Percentiles rank a stretch among this genome's conserved stretches.
phyloP scores from a whole-genome alignment of 202 grass and related monocot species.

The Eragrostis tef region DNA sequence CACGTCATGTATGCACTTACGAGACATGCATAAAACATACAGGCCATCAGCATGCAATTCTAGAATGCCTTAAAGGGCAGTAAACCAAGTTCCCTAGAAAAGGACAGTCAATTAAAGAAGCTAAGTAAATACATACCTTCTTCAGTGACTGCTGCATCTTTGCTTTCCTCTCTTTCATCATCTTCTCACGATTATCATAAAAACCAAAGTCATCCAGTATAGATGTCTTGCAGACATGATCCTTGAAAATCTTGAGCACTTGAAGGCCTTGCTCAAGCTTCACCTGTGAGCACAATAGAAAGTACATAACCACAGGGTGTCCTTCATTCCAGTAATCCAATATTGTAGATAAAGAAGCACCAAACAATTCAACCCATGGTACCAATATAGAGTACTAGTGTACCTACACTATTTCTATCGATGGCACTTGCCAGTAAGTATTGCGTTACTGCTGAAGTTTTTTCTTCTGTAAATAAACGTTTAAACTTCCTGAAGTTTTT shows the following conservation, averaged over 20 bases:
- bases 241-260: slow-evolving; percentile 80
- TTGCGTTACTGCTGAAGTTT: too few relatives aligned
- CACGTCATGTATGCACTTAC: background rate
- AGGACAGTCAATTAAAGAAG: background rate
- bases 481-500: background rate
- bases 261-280: slow-evolving; percentile 68
- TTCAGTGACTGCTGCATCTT: slow-evolving; percentile 62
- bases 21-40: background rate
- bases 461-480: background rate
- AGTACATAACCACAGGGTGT: slow-evolving; percentile 11
- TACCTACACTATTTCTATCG: background rate
- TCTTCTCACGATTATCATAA: slow-evolving; percentile 82
- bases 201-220: slow-evolving; percentile 79
- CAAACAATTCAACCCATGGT: background rate
- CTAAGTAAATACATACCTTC: slow-evolving; percentile 47
- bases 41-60: background rate
- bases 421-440: too few relatives aligned
- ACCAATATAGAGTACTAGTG: background rate
- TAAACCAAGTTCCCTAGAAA: background rate
- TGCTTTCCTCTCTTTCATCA: slow-evolving; percentile 66
- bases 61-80: background rate
- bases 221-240: slow-evolving; percentile 69
- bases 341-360: slow-evolving; percentile 11
- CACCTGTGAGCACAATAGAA: slow-evolving; percentile 57
- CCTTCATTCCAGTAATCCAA: slow-evolving; percentile 29